Evolutionary conservation across 441 rosid genomes (phyloP).

Genomic region (Populus hybrid): DNA sequence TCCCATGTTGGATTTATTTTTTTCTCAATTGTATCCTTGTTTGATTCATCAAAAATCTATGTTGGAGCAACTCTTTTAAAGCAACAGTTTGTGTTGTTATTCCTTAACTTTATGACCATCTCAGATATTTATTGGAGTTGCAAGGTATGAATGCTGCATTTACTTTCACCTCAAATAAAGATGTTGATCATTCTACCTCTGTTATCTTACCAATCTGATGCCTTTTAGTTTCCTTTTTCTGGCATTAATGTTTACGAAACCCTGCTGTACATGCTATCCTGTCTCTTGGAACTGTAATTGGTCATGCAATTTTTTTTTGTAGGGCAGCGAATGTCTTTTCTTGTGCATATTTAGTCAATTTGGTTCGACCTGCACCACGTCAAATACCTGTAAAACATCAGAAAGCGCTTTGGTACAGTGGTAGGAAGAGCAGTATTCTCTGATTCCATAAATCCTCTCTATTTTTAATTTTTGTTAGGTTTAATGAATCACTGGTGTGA

Average conservation of each 20-base stretch:
- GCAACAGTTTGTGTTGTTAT: constrained; percentile 20
- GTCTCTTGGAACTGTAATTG: constrained; percentile 27
- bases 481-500: constrained; percentile 26
- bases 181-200: background rate
- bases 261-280: background rate
- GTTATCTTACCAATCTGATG: background rate
- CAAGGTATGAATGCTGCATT: constrained; percentile 53
- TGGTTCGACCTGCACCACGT: constrained; percentile 76
- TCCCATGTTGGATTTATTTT: constrained; percentile 92
- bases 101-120: constrained; percentile 43
- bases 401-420: constrained; percentile 99
- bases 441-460: constrained; percentile 3
- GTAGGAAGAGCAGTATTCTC: constrained; percentile 46
- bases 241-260: background rate
- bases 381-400: constrained; percentile 86
- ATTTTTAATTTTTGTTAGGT: constrained; percentile 16
- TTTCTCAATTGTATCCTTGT: constrained; percentile 96
- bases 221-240: background rate
- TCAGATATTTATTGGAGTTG: constrained; percentile 85
- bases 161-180: constrained; percentile 1
- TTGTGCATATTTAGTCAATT: constrained; percentile 87
- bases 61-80: constrained; percentile 1
- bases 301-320: constrained; percentile 27
- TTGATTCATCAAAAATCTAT: constrained; percentile 7
- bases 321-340: constrained; percentile 97